phyloP scores from a whole-genome alignment of 1,284 basidiomycete species.

The Phellinidium pouzarii region DNA sequence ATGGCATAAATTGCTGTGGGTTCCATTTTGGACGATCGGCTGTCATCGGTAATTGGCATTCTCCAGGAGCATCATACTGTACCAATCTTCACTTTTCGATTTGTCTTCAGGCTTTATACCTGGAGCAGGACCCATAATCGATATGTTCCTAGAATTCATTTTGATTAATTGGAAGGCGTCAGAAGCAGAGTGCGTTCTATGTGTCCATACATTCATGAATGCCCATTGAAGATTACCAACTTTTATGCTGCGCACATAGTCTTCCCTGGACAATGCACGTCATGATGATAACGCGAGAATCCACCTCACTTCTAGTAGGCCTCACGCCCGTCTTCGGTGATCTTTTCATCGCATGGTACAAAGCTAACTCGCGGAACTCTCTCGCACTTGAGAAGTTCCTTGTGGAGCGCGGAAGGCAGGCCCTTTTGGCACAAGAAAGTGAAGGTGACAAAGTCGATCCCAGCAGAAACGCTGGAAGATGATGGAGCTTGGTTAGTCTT shows the following conservation, averaged over 20 bases:
- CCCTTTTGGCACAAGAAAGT: background rate
- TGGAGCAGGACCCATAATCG: conserved; percentile 59
- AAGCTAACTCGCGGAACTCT: conserved; percentile 88
- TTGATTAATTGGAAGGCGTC: conserved; percentile 75
- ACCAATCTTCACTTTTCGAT: background rate
- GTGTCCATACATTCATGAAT: too few relatives aligned
- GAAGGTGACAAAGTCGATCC: background rate
- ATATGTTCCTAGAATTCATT: conserved; percentile 63
- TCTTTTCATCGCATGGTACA: conserved; percentile 67
- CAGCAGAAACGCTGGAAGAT: background rate
- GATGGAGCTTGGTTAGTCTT: too few relatives aligned
- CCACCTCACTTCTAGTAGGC: conserved; percentile 64
- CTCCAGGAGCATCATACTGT: background rate
- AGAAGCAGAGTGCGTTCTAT: conserved; percentile 56
- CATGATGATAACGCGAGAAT: conserved; percentile 77
- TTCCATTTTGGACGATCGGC: conserved; percentile 87
- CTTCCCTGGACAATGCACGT: conserved; percentile 61
- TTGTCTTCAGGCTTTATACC: conserved; percentile 55
- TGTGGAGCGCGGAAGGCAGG: background rate
- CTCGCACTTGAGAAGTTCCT: conserved; percentile 40
- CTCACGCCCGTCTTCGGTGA: conserved; percentile 78
- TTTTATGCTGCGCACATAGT: conserved; percentile 24
- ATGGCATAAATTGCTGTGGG: conserved; percentile 36
- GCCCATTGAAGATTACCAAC: too few relatives aligned
- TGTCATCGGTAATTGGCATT: conserved; percentile 42